Evolutionary conservation across 306 rosid genomes (phyloP), one percentile per base, ranked within the genome.

Genomic region (Corylus americana): DNA sequence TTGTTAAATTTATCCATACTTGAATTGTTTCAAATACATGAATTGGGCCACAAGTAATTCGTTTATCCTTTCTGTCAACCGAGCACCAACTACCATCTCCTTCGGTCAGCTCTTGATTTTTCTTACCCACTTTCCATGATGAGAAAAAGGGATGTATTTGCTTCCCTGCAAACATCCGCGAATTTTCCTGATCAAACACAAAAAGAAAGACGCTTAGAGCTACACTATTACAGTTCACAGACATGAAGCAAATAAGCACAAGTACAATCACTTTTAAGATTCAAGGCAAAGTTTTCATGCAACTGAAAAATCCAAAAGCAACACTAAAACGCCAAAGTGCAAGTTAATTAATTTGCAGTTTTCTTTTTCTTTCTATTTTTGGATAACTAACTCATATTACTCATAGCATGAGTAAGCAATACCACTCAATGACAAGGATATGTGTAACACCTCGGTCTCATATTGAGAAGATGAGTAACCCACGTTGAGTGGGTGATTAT

Each of bases 111-210:
- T 86, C 92, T 74, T 48, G 83, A 62, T 27, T 66, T 77, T 88
- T 84, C 87, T 79, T 92, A 69, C 72, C 87, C 8, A 11, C 81
- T 74, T 88, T 95, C 58, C 85, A 77, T 12, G 77, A 70, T 7
- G 91, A 79, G 80, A 95, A 95, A 83, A 88, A 92, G 2, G 98
- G 98, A 82, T 92, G 96, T 39, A 90, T 75, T 83, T 84, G 82
- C 80, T 78, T 71, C 53, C 98, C 98, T 6, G 95, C 90, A 82
- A 59, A 91, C 51, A 88, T 83, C 89, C 86, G 88, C 7, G 91
- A 85, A 79, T 85, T 89, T 86, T 91, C 98, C 98, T 95, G 89
- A 79, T 72, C 73, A 67, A 78, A 69, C 54, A 54, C 55, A 54
- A 55, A 72, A 72, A 29, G 39, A 31, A 74, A 20, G 44, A n/a